Conservation (phyloP, 177 flowering plant species). For the Vitis hybrid region DNA sequence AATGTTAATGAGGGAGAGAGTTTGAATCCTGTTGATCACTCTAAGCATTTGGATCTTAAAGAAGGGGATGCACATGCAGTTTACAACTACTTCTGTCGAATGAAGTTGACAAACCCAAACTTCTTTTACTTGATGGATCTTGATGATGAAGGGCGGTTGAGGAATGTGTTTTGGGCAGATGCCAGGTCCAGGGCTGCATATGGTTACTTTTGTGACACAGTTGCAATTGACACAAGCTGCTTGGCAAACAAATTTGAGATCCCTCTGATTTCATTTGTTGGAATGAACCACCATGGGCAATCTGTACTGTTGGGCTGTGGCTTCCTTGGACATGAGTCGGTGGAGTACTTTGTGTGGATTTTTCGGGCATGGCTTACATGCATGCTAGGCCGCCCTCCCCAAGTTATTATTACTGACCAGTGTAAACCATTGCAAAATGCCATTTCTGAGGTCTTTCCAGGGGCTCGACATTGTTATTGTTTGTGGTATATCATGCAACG, state of each 20-base stretch:
- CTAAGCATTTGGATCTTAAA: constrained; percentile 36
- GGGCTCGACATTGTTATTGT: constrained; percentile 32
- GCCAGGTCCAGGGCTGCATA: constrained; percentile 31
- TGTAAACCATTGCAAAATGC: constrained; percentile 26
- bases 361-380: constrained; percentile 38
- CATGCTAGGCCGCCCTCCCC: constrained; percentile 32
- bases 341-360: constrained; percentile 37
- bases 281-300: constrained; percentile 45
- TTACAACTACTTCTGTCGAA: constrained; percentile 31
- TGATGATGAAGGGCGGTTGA: constrained; percentile 34
- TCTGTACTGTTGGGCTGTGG: constrained; percentile 38
- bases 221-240: constrained; percentile 34
- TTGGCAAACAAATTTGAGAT: constrained; percentile 34
- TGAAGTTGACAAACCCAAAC: constrained; percentile 34
- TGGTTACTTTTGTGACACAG: constrained; percentile 24
- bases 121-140: constrained; percentile 41
- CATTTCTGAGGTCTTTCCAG: constrained; percentile 35
- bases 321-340: constrained; percentile 33
- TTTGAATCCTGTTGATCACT: constrained; percentile 21
- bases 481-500: constrained; percentile 35
- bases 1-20: constrained; percentile 19
- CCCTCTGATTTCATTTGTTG: constrained; percentile 35
- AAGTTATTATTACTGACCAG: constrained; percentile 39
- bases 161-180: constrained; percentile 44
- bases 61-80: constrained; percentile 43